Percentiles rank a stretch among this genome's conserved stretches.
These are phyloP conservation scores for Exidia glandulosa DNA, from an alignment of 768 basidiomycete genomes.

Conservation along the genomic window DNA sequence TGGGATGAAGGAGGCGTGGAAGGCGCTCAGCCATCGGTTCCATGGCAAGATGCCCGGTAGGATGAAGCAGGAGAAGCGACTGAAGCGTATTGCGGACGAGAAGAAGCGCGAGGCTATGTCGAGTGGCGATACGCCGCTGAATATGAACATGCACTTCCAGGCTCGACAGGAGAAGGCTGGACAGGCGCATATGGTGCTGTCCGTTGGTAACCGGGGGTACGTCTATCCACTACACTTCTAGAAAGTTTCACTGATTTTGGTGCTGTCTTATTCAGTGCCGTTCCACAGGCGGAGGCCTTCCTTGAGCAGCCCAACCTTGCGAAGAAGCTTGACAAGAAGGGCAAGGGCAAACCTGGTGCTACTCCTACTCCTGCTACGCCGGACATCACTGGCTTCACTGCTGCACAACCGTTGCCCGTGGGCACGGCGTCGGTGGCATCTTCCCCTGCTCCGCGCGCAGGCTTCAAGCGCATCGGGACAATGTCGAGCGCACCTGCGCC, in stretches of 20 bases:
- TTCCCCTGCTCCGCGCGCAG: conserved; percentile 31
- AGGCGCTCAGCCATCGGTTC: conserved; percentile 94
- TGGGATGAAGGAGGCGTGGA: conserved; percentile 97
- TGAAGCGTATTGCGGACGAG: conserved; percentile 98
- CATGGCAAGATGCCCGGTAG: conserved; percentile 95
- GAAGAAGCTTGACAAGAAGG: conserved; percentile 75
- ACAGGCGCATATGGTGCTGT: conserved; percentile 91
- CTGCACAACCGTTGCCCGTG: conserved; percentile 52
- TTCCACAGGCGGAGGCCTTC: conserved; percentile 76
- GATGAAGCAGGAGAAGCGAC: conserved; percentile 92
- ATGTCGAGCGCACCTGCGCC: background rate
- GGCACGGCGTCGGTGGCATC: conserved; percentile 53
- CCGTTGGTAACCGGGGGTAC: conserved; percentile 86
- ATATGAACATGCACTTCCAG: conserved; percentile 92
- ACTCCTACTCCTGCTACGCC: conserved; percentile 28
- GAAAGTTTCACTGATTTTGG: conserved; percentile 7
- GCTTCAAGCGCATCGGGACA: background rate
- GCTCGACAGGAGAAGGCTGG: conserved; percentile 88
- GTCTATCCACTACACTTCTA: conserved; percentile 18
- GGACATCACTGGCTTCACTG: conserved; percentile 53
- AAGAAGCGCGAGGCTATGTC: conserved; percentile 89
- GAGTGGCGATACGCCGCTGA: conserved; percentile 89
- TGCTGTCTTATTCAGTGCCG: conserved; percentile 41
- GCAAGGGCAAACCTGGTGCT: conserved; percentile 46
- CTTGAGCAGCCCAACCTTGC: conserved; percentile 69